Conservation (phyloP, 768 basidiomycete genomes). For the Pulveroboletus sp. region DNA sequence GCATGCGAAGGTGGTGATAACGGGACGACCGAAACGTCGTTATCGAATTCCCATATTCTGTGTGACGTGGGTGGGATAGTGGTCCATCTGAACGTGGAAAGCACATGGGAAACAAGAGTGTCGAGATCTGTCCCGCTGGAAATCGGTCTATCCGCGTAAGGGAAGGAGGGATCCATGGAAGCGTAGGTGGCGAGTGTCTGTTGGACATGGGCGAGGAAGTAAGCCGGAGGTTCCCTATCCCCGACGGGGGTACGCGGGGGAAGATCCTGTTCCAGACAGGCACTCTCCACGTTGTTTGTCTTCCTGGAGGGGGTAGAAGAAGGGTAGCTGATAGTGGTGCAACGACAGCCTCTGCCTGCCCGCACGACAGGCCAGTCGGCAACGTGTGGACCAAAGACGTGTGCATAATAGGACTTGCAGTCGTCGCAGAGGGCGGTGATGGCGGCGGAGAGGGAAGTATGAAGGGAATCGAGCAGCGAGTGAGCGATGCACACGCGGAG, state of each 20-base stretch:
- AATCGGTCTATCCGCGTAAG: constrained; percentile 22
- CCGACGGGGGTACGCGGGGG: constrained; percentile 32
- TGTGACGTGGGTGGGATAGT: constrained; percentile 11
- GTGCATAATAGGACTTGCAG: constrained; percentile 48
- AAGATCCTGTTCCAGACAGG: constrained; percentile 16
- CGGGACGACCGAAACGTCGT: constrained; percentile 24
- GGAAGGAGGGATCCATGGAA: constrained; percentile 35
- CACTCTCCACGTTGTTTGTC: constrained; percentile 2
- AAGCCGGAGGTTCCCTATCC: constrained; percentile 30
- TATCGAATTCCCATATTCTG: constrained; percentile 28
- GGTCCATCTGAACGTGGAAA: constrained; percentile 43
- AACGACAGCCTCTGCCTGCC: constrained; percentile 43
- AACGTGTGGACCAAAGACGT: constrained; percentile 50
- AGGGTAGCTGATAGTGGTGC: constrained; percentile 28
- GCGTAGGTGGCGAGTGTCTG: constrained; percentile 48
- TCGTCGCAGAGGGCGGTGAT: constrained; percentile 41
- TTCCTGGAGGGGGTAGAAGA: constrained; percentile 7
- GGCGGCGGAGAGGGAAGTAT: constrained; percentile 34
- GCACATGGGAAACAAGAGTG: constrained; percentile 38
- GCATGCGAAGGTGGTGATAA: constrained; percentile 4
- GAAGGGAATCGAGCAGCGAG: constrained; percentile 41
- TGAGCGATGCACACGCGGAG: constrained; percentile 42
- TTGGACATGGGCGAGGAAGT: constrained; percentile 34
- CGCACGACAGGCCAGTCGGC: constrained; percentile 53
- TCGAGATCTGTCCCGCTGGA: constrained; percentile 36